phyloP scores from a whole-genome alignment of 495 filamentous ascomycete genomes.

The Xanthoparmelia taractica region DNA sequence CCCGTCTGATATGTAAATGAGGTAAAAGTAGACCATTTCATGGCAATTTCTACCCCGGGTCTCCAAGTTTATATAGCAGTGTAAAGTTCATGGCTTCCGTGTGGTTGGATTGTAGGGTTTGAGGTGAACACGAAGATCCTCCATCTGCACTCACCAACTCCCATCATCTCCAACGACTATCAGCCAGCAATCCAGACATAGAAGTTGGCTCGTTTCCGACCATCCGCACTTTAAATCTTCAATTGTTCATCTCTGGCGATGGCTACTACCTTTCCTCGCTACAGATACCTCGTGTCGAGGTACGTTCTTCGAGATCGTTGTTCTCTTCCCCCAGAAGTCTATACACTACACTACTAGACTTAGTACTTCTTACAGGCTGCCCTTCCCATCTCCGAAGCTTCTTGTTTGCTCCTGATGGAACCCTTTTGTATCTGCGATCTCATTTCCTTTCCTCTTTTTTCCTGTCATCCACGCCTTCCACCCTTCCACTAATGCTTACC shows the following conservation, averaged over 20 bases:
- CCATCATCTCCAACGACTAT: neutral
- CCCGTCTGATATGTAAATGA: neutral
- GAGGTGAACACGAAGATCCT: neutral
- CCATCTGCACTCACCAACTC: neutral
- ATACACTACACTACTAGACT: neutral
- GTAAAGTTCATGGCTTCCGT: neutral
- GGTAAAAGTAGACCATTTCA: neutral
- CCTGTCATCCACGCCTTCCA: neutral
- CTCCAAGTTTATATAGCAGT: neutral
- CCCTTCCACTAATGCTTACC: neutral
- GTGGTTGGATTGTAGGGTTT: neutral
- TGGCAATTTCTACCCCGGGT: neutral
- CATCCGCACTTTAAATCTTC: neutral
- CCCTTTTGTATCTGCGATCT: neutral
- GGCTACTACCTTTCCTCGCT: slow-evolving; percentile 13
- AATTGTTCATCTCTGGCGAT: neutral
- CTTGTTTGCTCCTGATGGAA: neutral
- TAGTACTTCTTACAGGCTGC: neutral
- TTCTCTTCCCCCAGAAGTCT: too few species aligned
- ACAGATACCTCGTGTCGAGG: slow-evolving; percentile 21
- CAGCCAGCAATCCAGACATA: neutral
- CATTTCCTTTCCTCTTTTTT: neutral
- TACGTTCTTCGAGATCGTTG: neutral
- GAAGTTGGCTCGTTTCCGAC: neutral
- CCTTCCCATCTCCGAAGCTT: neutral